phyloP scores from a whole-genome alignment of 768 basidiomycete species.

The Crepidotus variabilis region DNA sequence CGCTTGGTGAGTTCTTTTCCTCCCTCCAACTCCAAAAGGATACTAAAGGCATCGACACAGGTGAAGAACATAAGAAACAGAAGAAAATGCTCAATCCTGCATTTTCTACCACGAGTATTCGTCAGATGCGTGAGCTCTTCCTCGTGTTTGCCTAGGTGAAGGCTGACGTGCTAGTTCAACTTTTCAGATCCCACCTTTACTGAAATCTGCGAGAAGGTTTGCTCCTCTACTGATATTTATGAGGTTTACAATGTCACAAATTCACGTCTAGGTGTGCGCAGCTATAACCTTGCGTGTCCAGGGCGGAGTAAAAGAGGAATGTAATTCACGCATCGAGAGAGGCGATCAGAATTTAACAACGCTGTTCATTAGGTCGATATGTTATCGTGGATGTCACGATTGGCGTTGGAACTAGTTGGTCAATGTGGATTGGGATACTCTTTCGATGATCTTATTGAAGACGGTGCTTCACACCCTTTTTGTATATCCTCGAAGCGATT shows the following conservation, averaged over 20 bases:
- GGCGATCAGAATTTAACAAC: background rate
- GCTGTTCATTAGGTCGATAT: constrained; percentile 22
- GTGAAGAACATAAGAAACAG: constrained; percentile 38
- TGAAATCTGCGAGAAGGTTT: too few relatives aligned
- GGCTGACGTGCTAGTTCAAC: background rate
- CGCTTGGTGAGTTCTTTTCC: constrained; percentile 13
- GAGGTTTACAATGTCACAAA: too few relatives aligned
- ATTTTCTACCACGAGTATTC: constrained; percentile 31
- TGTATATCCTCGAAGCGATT: constrained; percentile 25
- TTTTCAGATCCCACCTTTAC: background rate
- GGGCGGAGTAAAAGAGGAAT: constrained; percentile 23
- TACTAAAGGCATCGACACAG: constrained; percentile 16
- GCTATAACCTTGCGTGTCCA: constrained; percentile 26
- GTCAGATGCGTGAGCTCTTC: constrained; percentile 28
- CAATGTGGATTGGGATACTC: constrained; percentile 42
- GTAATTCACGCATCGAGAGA: background rate
- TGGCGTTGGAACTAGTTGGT: constrained; percentile 45
- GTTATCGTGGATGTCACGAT: constrained; percentile 31
- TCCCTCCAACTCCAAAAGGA: background rate
- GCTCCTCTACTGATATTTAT: too few relatives aligned
- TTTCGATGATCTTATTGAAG: constrained; percentile 33
- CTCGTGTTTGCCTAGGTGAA: background rate
- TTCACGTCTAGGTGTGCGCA: too few relatives aligned
- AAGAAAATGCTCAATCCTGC: constrained; percentile 34
- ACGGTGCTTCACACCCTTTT: constrained; percentile 25